phyloP scores from a whole-genome alignment of 805 yeast species.

The Wickerhamiella hasegawae region DNA sequence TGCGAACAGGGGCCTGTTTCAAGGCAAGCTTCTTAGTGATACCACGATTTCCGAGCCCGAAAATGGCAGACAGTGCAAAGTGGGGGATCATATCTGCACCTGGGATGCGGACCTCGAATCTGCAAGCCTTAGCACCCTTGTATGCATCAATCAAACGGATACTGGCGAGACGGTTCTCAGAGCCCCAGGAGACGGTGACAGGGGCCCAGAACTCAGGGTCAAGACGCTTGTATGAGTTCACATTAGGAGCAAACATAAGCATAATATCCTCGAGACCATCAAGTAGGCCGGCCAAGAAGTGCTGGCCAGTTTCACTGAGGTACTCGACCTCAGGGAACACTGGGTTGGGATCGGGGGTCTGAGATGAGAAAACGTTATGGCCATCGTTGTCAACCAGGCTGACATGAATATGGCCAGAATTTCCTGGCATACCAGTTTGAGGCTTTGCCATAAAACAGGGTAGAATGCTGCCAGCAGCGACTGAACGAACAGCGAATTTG shows the following conservation, averaged over 20 bases:
- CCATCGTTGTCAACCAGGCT: conserved; percentile 15
- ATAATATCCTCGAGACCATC: conserved; percentile 21
- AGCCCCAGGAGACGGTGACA: conserved; percentile 22
- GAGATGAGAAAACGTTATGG: conserved; percentile 15
- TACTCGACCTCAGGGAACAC: conserved; percentile 17
- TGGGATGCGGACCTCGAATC: conserved; percentile 23
- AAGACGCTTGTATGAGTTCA: conserved; percentile 23
- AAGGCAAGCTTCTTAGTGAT: conserved; percentile 15
- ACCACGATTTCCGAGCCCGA: conserved; percentile 21
- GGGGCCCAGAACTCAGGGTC: conserved; percentile 25
- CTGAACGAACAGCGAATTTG: conserved; percentile 18
- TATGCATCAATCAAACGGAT: conserved; percentile 20
- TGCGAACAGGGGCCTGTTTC: conserved; percentile 18
- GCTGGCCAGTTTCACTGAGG: conserved; percentile 18
- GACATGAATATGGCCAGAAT: conserved; percentile 23
- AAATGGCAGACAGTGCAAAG: conserved; percentile 21
- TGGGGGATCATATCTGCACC: conserved; percentile 25
- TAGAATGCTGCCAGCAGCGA: conserved; percentile 16
- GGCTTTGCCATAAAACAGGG: conserved; percentile 26
- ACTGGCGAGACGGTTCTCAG: conserved; percentile 22
- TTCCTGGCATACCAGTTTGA: conserved; percentile 22
- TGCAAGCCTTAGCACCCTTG: conserved; percentile 14
- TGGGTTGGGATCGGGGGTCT: conserved; percentile 15
- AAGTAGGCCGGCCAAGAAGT: conserved; percentile 22
- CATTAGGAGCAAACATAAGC: conserved; percentile 23